Evolutionary conservation across 352 stramenopile genomes (phyloP).

Genomic region (Phytophthora hibernalis): DNA sequence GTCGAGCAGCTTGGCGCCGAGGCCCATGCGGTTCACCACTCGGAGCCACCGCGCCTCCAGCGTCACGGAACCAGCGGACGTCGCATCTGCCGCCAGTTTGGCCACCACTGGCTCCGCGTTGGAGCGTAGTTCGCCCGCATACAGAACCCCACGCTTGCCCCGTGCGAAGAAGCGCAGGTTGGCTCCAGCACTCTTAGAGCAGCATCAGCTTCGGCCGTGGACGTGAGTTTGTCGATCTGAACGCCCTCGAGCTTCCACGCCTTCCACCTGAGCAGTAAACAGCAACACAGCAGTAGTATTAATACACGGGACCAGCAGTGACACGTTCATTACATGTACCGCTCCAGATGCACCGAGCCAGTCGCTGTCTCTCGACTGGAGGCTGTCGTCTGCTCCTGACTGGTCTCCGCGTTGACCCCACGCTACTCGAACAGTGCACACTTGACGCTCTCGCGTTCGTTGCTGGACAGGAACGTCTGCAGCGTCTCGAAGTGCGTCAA

Average conservation of each 20-base stretch:
- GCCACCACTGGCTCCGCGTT: conserved; percentile 45
- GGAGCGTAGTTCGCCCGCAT: conserved; percentile 42
- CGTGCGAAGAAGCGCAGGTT: conserved; percentile 69
- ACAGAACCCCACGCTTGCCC: conserved; percentile 71
- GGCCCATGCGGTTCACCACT: conserved; percentile 65
- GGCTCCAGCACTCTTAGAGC: conserved; percentile 31
- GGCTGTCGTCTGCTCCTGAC: conserved; percentile 4
- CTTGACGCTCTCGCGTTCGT: conserved; percentile 38
- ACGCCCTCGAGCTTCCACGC: conserved; percentile 67
- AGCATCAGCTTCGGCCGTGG: conserved; percentile 18
- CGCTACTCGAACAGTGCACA: conserved; percentile 28
- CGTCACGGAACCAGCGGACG: conserved; percentile 44
- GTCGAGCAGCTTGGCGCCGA: conserved; percentile 56
- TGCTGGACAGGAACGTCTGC: conserved; percentile 41
- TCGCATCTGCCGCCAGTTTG: conserved; percentile 53
- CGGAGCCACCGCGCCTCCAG: conserved; percentile 65
- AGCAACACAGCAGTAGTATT: conserved; percentile 12
- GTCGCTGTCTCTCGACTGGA: conserved; percentile 4
- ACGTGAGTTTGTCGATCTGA: conserved; percentile 65
- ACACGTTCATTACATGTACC: conserved; percentile 32
- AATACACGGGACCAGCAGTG: not conserved
- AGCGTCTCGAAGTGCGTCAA: conserved; percentile 50
- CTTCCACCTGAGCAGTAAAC: conserved; percentile 63
- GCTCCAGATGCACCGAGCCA: conserved; percentile 53
- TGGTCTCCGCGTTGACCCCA: conserved; percentile 10